Evolutionary conservation across 495 filamentous ascomycete species (phyloP).

Genomic region (Neurospora intermedia): DNA sequence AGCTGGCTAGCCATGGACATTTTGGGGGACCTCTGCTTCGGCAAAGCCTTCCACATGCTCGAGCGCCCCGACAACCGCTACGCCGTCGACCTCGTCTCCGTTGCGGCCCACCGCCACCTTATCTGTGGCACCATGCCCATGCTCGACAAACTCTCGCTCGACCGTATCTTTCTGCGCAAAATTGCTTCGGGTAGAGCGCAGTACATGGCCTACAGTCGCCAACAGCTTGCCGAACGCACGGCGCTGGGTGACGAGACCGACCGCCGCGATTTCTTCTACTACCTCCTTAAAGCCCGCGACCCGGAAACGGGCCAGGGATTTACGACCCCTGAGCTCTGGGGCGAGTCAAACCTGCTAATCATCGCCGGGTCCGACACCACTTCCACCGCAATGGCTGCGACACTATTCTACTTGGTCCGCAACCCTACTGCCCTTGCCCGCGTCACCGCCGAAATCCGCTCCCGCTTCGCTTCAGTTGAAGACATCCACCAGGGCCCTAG

Average conservation of each 20-base stretch:
- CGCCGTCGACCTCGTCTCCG: slow-evolving; percentile 45
- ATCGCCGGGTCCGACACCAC: slow-evolving; percentile 55
- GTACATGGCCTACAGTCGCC: slow-evolving; percentile 47
- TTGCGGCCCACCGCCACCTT: slow-evolving; percentile 44
- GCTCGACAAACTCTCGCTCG: slow-evolving; percentile 44
- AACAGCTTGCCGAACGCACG: slow-evolving; percentile 44
- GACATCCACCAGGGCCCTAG: slow-evolving; percentile 40
- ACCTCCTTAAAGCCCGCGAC: slow-evolving; percentile 47
- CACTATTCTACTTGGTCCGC: slow-evolving; percentile 57
- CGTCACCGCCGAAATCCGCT: slow-evolving; percentile 39
- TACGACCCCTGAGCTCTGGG: slow-evolving; percentile 55
- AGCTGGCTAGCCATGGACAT: slow-evolving; percentile 64
- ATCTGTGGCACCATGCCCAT: slow-evolving; percentile 46
- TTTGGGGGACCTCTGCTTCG: slow-evolving; percentile 60
- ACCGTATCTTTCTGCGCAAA: slow-evolving; percentile 47
- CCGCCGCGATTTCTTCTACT: slow-evolving; percentile 55
- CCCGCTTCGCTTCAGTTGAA: slow-evolving; percentile 38
- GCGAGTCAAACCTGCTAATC: slow-evolving; percentile 57
- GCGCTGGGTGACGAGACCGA: slow-evolving; percentile 45
- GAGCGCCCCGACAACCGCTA: slow-evolving; percentile 47
- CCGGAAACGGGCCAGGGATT: slow-evolving; percentile 56
- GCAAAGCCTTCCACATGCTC: slow-evolving; percentile 63
- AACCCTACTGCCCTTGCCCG: slow-evolving; percentile 39
- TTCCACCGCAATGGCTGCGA: slow-evolving; percentile 50
- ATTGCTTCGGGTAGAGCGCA: slow-evolving; percentile 40